Base-by-base conservation (phyloP, 2,329 filamentous ascomycete species). In the Sarocladiaceae sp. region DNA sequence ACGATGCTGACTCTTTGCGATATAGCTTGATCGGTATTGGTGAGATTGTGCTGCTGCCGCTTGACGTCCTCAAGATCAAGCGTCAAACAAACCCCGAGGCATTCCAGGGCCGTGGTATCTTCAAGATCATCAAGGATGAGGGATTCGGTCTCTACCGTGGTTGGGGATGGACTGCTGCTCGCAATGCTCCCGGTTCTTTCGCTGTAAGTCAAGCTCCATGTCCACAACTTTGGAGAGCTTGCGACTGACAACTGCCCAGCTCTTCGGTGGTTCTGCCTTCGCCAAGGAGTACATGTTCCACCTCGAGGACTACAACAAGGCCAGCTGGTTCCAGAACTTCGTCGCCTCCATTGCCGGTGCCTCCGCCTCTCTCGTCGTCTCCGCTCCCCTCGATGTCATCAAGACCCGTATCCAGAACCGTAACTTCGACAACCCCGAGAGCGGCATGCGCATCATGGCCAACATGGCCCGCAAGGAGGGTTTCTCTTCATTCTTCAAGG, bases 31-130 rank as follows among this genome's bases (percentile, higher is more conserved):
- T 99, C 65, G 94, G 94, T 63, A 96, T 99, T 63, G 94, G 94
- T 66, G 94, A 99, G 76, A 96, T 99, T 59, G 83, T 99, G 54
- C 83, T 99, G 26, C 82, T 99, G 36, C 94, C 94, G 37, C 83
- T 99, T 55, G 94, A 99, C 63, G 93, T 99, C 35, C 82, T 99
- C 57, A 99, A 99, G 83, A 99, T 99, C 77, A 99, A 99, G 83
- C 86, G 94, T 64, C 94, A 99, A 77, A 99, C 94, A 60, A 99
- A 99, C 79, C 94, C 94, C 36, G 94, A 97, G 67, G 92, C 94
- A 31, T 99, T 99, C 84, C 84, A 91, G 60, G 93, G 93, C 61
- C 88, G 94, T 64, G 94, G 94, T 56, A 79, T 99, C 55, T 75
- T 97, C 67, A 87, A 81, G 72, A 97, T 99, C 59, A 81, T 99